Conservation (phyloP, 176 grass and related monocot species). For the Oryza glaberrima region DNA sequence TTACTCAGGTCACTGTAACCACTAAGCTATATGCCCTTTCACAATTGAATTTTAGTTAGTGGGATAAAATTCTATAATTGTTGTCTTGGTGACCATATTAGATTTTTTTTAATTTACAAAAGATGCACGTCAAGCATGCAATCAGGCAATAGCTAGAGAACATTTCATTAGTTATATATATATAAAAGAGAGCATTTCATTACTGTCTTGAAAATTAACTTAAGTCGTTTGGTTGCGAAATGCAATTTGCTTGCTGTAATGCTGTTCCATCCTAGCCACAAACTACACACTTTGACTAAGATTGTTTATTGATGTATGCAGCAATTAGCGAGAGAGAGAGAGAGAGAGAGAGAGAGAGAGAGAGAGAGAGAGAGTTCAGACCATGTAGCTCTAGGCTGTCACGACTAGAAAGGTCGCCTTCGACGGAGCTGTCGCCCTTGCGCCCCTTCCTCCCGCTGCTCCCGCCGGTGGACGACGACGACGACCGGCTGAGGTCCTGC, state of each 20-base stretch:
- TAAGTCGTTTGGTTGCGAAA: background rate
- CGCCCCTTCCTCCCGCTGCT: conserved; percentile 35
- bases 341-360: too few relatives aligned
- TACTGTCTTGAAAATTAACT: background rate
- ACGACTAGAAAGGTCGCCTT: conserved; percentile 10
- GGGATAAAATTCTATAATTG: too few relatives aligned
- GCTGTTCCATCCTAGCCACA: background rate
- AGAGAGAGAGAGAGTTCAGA: background rate
- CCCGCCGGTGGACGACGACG: conserved; percentile 19
- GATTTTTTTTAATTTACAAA: too few relatives aligned
- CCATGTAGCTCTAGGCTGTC: conserved; percentile 30
- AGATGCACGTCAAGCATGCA: too few relatives aligned
- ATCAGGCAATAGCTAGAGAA: too few relatives aligned
- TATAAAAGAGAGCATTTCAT: background rate
- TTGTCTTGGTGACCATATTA: too few relatives aligned
- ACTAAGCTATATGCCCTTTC: too few relatives aligned
- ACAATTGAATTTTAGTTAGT: too few relatives aligned
- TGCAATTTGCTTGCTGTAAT: background rate
- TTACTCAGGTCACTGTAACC: too few relatives aligned
- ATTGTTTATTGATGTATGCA: background rate
- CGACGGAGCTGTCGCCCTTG: background rate
- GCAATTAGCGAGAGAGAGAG: too few relatives aligned
- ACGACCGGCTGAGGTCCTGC: conserved; percentile 18
- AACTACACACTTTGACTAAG: background rate
- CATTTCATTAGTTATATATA: too few relatives aligned